Percentiles rank a stretch among this genome's conserved stretches.
Conservation (phyloP, 306 rosid genomes). For the Pachyrhizus erosus region DNA sequence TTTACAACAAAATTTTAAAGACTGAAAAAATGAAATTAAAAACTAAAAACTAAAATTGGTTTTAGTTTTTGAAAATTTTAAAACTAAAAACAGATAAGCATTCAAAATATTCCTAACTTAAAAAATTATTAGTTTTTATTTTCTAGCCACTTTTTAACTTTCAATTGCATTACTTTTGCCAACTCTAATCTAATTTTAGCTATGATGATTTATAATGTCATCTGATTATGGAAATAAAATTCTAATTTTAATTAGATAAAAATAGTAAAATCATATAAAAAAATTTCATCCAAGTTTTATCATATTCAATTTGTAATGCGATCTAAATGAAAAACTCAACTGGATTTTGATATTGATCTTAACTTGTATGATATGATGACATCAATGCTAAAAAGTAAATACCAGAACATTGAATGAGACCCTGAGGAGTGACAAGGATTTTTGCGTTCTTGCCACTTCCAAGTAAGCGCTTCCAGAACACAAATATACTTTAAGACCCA, state of each 20-base stretch:
- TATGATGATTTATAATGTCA: background rate
- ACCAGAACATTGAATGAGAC: background rate
- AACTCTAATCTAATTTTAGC: background rate
- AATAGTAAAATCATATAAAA: background rate
- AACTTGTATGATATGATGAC: background rate
- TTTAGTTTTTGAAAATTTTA: too few species aligned
- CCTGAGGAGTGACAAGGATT: background rate
- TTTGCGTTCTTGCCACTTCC: conserved; percentile 8
- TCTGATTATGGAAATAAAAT: background rate
- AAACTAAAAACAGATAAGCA: too few species aligned
- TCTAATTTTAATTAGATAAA: background rate
- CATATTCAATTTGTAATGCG: background rate
- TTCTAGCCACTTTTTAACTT: too few species aligned
- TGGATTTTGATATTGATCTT: conserved; percentile 19
- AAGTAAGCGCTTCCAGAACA: background rate
- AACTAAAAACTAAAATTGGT: too few species aligned
- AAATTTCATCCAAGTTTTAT: background rate
- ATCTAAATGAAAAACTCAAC: background rate
- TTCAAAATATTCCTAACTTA: too few species aligned
- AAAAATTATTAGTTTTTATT: too few species aligned
- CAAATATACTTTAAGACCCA: background rate
- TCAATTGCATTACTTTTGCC: too few species aligned
- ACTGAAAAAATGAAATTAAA: too few species aligned
- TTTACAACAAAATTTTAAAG: too few species aligned
- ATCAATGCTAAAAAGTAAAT: background rate